Evolutionary conservation across 2,329 filamentous ascomycete genomes (phyloP).

Genomic region (Kalaharituber pfeilii): DNA sequence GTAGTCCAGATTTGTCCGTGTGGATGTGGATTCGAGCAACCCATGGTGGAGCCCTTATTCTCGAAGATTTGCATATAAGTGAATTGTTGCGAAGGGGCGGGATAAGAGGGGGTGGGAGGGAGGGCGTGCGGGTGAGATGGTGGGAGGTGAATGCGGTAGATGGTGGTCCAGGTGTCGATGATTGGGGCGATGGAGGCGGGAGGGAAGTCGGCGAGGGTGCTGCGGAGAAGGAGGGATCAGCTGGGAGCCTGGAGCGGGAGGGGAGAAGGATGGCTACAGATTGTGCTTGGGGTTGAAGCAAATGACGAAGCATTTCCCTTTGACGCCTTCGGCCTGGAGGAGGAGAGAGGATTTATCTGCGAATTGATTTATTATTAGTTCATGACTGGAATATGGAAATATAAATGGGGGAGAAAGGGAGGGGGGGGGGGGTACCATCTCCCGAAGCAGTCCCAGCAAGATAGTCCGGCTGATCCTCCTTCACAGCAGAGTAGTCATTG

Average conservation of each 20-base stretch:
- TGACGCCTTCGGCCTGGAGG: conserved; percentile 68
- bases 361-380: neutral
- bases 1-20: conserved; percentile 96
- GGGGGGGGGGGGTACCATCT: conserved; percentile 29
- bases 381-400: neutral
- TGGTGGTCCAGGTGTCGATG: conserved; percentile 75
- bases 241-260: neutral
- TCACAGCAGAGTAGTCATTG: conserved; percentile 94
- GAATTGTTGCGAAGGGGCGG: conserved; percentile 54
- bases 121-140: conserved; percentile 45
- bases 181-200: conserved; percentile 61
- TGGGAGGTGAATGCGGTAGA: conserved; percentile 69
- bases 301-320: conserved; percentile 90
- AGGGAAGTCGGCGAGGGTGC: conserved; percentile 74
- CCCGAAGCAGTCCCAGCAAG: conserved; percentile 27
- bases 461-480: conserved; percentile 79
- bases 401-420: neutral
- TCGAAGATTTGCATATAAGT: conserved; percentile 99
- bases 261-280: conserved; percentile 28
- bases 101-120: conserved; percentile 27
- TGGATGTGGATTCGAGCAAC: conserved; percentile 94
- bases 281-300: conserved; percentile 87
- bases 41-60: conserved; percentile 96
- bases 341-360: conserved; percentile 43
- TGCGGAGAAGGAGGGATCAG: conserved; percentile 3